Conservation (phyloP, 225 moss, liverwort and hornwort genomes). For the Antitrichia curtipendula region DNA sequence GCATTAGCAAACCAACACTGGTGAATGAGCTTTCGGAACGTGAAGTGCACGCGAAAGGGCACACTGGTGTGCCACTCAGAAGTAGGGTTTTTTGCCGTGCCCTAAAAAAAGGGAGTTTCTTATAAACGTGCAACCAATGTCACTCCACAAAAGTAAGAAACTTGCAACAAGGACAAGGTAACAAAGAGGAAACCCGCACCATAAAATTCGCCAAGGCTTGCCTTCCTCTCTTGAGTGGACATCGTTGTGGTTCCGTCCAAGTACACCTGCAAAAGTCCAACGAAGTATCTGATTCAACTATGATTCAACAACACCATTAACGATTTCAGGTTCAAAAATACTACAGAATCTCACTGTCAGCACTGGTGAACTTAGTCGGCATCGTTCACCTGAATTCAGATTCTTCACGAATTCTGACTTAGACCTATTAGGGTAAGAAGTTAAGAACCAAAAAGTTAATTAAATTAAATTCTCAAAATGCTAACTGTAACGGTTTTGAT, state of each 20-base stretch:
- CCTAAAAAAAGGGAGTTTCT: neutral
- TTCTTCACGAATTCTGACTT: neutral
- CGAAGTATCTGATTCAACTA: neutral
- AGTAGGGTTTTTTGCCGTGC: neutral
- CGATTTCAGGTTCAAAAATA: neutral
- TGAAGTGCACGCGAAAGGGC: neutral
- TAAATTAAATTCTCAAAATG: neutral
- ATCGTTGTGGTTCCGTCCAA: conserved; percentile 95
- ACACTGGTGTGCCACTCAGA: neutral
- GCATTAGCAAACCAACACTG: neutral
- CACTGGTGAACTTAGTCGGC: neutral
- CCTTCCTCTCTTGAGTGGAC: conserved; percentile 95
- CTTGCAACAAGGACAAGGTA: neutral
- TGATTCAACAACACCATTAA: neutral
- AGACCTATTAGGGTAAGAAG: conserved; percentile 2
- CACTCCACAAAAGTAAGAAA: neutral
- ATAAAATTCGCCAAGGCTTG: conserved; percentile 90
- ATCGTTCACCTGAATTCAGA: neutral
- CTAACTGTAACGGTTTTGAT: neutral
- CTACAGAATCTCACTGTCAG: neutral
- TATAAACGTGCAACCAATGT: neutral
- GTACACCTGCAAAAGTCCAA: conserved; percentile 62
- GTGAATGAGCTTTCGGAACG: neutral
- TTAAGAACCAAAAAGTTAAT: neutral
- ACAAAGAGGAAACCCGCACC: conserved; percentile 19